These are phyloP conservation scores for Strobilomyces dryophilus DNA, from an alignment of 768 basidiomycete genomes.

Conservation along the genomic window DNA sequence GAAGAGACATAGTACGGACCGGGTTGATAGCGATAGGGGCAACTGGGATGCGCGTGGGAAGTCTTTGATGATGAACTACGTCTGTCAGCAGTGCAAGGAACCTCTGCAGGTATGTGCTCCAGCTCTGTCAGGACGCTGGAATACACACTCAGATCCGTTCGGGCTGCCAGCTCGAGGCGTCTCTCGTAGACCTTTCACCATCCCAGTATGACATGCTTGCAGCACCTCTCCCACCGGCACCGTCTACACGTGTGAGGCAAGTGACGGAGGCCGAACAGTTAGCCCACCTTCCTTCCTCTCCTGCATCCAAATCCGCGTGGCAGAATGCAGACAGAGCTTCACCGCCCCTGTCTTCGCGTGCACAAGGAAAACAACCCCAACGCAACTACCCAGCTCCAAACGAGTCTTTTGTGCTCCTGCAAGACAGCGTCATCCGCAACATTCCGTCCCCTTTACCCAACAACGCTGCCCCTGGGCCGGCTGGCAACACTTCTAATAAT, in stretches of 20 bases:
- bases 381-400: conserved; percentile 55
- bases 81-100: conserved; percentile 91
- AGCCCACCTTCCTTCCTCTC: conserved; percentile 43
- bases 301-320: conserved; percentile 60
- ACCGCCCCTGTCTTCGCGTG: conserved; percentile 46
- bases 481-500: conserved; percentile 32
- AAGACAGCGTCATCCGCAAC: conserved; percentile 73
- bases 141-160: conserved; percentile 7
- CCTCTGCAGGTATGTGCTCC: conserved; percentile 63
- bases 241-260: conserved; percentile 37
- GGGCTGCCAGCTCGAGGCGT: conserved; percentile 69
- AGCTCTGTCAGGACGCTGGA: neutral
- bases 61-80: conserved; percentile 37
- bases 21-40: neutral
- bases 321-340: conserved; percentile 42
- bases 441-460: conserved; percentile 56
- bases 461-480: conserved; percentile 41
- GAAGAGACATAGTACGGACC: too few species aligned
- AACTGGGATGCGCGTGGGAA: neutral
- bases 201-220: conserved; percentile 86
- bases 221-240: conserved; percentile 57
- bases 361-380: conserved; percentile 59
- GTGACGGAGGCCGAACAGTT: conserved; percentile 43
- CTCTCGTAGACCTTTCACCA: conserved; percentile 80
- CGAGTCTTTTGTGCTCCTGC: conserved; percentile 89